Conservation (phyloP, 495 filamentous ascomycete species). For the Podospora pseudoanserina region DNA sequence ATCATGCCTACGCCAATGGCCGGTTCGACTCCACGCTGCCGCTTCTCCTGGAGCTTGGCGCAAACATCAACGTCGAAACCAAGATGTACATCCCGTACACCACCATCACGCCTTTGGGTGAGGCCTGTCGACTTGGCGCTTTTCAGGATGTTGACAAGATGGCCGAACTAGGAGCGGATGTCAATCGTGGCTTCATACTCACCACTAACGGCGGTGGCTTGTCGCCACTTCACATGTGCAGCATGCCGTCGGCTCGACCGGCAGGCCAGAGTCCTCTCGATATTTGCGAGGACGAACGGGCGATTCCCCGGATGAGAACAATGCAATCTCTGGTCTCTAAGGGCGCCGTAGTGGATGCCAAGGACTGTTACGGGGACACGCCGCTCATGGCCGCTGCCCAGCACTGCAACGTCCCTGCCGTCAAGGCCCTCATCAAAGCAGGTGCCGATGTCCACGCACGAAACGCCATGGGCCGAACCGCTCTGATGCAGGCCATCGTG, state of each 20-base stretch:
- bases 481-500: constrained; percentile 18
- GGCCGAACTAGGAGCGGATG: constrained; percentile 34
- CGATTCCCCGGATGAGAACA: constrained; percentile 17
- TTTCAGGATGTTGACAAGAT: constrained; percentile 33
- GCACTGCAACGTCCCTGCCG: constrained; percentile 19
- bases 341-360: constrained; percentile 30
- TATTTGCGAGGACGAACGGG: constrained; percentile 11
- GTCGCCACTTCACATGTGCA: constrained; percentile 33
- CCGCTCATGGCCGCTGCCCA: constrained; percentile 32
- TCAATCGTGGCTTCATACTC: constrained; percentile 26
- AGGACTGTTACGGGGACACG: constrained; percentile 31
- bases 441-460: constrained; percentile 22
- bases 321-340: constrained; percentile 29
- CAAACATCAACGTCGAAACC: constrained; percentile 31
- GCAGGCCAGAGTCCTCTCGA: constrained; percentile 1
- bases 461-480: constrained; percentile 20
- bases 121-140: constrained; percentile 34
- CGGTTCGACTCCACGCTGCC: constrained; percentile 33
- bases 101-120: constrained; percentile 34
- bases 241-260: constrained; percentile 27
- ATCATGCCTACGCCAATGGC: constrained; percentile 34
- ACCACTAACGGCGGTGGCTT: constrained; percentile 17
- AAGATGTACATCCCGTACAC: constrained; percentile 35
- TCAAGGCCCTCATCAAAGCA: constrained; percentile 22
- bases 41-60: constrained; percentile 32